phyloP scores from a whole-genome alignment of 225 moss, liverwort and hornwort genomes.

The Pseudoscleropodium purum region DNA sequence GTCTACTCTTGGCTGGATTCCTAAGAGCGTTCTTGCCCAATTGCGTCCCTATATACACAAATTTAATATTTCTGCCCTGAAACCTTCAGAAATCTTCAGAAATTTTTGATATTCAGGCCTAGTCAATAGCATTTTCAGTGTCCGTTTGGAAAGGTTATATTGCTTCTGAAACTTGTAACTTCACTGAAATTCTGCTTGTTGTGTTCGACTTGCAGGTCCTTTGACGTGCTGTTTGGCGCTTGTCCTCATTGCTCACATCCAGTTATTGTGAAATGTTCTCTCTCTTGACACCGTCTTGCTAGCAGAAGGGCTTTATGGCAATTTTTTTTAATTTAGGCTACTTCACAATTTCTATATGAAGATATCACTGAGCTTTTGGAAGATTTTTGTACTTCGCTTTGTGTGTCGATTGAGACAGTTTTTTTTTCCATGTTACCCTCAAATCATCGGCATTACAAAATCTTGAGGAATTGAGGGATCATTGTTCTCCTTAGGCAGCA shows the following conservation, averaged over 20 bases:
- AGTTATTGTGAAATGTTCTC: slow-evolving; percentile 54
- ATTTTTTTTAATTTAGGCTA: neutral
- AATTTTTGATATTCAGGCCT: neutral
- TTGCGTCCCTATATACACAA: neutral
- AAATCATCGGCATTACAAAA: neutral
- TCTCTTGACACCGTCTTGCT: neutral
- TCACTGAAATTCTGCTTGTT: neutral
- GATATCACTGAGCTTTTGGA: neutral
- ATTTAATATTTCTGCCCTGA: no score
- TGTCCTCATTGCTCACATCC: slow-evolving; percentile 90
- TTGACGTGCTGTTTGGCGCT: slow-evolving; percentile 71
- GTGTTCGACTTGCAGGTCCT: slow-evolving; percentile 48
- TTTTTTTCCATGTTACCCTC: neutral
- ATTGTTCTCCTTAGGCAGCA: neutral
- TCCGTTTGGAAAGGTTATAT: neutral
- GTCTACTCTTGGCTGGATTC: neutral
- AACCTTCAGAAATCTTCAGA: no score
- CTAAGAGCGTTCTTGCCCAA: neutral
- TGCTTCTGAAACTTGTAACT: neutral
- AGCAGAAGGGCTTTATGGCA: neutral
- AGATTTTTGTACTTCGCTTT: neutral
- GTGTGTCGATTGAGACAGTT: neutral
- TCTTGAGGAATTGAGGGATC: neutral
- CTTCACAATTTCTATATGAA: neutral
- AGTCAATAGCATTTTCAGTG: neutral